Evolutionary conservation across 1,284 basidiomycete species (phyloP).

Genomic region (Porogramme epimiltina): DNA sequence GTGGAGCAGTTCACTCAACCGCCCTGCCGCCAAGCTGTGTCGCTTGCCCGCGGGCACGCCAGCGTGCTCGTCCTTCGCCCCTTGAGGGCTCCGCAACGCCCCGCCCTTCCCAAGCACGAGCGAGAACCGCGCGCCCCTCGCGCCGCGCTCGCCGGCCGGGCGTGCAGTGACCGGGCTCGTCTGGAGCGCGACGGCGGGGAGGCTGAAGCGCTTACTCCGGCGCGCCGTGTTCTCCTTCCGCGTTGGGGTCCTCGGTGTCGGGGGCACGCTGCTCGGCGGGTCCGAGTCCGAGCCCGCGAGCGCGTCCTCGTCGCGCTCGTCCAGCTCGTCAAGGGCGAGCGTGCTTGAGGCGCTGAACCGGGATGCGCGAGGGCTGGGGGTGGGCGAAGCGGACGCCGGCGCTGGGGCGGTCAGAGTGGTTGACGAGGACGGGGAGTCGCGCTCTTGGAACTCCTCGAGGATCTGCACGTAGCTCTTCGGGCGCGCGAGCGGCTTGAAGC

Average conservation of each 20-base stretch:
- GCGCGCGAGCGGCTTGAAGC: constrained; percentile 41
- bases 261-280: too few species aligned
- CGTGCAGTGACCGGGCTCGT: constrained; percentile 70
- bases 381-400: constrained; percentile 8
- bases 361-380: constrained; percentile 29
- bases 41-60: constrained; percentile 9
- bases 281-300: neutral
- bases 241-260: neutral
- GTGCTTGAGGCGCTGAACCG: constrained; percentile 27
- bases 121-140: constrained; percentile 53
- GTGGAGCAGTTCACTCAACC: constrained; percentile 40
- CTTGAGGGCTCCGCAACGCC: constrained; percentile 3
- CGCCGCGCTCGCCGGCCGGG: constrained; percentile 31
- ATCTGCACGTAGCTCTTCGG: constrained; percentile 67
- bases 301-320: constrained; percentile 27
- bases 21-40: constrained; percentile 37
- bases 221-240: constrained; percentile 60
- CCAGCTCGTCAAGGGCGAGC: constrained; percentile 19
- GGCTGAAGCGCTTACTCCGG: constrained; percentile 67
- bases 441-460: constrained; percentile 59
- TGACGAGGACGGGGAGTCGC: constrained; percentile 2
- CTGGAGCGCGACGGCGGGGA: constrained; percentile 73
- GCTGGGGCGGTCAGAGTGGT: too few species aligned
- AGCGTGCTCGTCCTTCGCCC: constrained; percentile 5
- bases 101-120: constrained; percentile 50